Evolutionary conservation across 2,329 filamentous ascomycete species (phyloP).

Genomic region (Gaeumannomyces sp.): DNA sequence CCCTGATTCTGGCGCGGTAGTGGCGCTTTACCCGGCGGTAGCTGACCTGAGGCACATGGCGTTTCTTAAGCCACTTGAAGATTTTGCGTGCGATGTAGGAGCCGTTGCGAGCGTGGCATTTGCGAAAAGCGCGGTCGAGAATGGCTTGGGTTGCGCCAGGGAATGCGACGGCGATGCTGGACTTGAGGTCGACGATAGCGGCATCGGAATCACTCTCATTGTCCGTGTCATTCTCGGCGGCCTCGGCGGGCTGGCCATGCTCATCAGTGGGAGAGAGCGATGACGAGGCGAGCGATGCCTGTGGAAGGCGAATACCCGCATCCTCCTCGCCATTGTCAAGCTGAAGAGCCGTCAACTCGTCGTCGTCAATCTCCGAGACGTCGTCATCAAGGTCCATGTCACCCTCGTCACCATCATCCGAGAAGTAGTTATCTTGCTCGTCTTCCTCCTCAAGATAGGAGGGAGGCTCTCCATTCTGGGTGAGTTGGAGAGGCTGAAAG

Average conservation of each 20-base stretch:
- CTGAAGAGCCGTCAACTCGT: constrained; percentile 14
- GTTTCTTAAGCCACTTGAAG: constrained; percentile 30
- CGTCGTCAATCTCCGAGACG: constrained; percentile 17
- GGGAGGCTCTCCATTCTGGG: constrained; percentile 35
- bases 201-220: background rate
- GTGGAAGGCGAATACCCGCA: background rate
- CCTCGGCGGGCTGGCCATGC: background rate
- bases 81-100: constrained; percentile 29
- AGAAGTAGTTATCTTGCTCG: constrained; percentile 24
- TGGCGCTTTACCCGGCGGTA: constrained; percentile 5
- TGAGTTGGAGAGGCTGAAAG: constrained; percentile 14
- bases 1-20: constrained; percentile 22
- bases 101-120: constrained; percentile 15
- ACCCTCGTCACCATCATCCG: constrained; percentile 15
- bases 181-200: background rate
- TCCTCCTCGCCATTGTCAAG: background rate
- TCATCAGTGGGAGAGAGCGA: background rate
- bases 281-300: no score
- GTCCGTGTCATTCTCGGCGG: background rate
- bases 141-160: constrained; percentile 30
- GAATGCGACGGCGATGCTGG: constrained; percentile 16
- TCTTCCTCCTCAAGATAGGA: constrained; percentile 31
- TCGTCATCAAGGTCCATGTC: constrained; percentile 19
- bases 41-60: constrained; percentile 25
- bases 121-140: constrained; percentile 30